Percentiles rank a stretch among this genome's conserved stretches.
Evolutionary conservation across 768 basidiomycete genomes (phyloP).

Genomic region (Leccinum ochraceum): DNA sequence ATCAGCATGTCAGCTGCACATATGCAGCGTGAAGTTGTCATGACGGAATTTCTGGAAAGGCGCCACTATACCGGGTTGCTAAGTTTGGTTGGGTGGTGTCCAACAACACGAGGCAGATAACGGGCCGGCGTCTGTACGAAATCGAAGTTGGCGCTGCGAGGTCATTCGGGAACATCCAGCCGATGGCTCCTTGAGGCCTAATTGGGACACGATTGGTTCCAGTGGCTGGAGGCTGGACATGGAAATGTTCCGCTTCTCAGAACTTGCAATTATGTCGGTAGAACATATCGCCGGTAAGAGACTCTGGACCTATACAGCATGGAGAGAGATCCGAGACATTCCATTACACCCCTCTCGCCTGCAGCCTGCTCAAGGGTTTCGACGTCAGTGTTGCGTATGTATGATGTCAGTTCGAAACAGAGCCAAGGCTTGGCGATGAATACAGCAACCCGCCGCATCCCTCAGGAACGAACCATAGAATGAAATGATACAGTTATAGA

Average conservation of each 20-base stretch:
- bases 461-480: conserved; percentile 3
- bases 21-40: not conserved
- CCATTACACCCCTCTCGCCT: not conserved
- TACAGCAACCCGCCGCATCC: conserved; percentile 21
- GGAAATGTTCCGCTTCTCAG: conserved; percentile 11
- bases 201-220: conserved; percentile 7
- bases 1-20: not conserved
- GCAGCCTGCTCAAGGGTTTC: not conserved
- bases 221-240: not conserved
- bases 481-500: conserved; percentile 1
- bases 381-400: not conserved
- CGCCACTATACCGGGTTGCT: conserved; percentile 3
- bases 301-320: not conserved
- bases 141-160: conserved; percentile 13
- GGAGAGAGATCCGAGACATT: not conserved
- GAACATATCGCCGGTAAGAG: conserved; percentile 7
- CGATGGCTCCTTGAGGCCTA: conserved; percentile 15
- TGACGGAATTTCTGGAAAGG: not conserved
- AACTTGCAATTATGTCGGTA: conserved; percentile 6
- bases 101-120: conserved; percentile 31
- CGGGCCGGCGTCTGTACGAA: conserved; percentile 30
- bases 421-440: conserved; percentile 1
- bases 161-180: conserved; percentile 24
- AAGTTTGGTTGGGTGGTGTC: not conserved
- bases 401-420: conserved; percentile 3